phyloP scores from a whole-genome alignment of 148 eudicot genomes.

The Rhododendron henanense region DNA sequence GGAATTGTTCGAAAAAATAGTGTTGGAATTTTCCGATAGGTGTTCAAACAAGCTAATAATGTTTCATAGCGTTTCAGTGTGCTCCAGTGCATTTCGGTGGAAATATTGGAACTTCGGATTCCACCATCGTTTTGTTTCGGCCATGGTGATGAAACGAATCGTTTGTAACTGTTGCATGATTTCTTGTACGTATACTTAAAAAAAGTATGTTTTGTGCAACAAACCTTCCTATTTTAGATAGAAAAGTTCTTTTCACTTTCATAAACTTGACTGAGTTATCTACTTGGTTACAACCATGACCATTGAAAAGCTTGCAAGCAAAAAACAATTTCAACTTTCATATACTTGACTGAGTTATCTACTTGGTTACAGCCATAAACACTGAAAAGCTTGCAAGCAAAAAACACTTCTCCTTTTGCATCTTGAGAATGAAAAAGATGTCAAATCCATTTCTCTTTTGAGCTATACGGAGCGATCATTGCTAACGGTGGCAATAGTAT shows the following conservation, averaged over 20 bases:
- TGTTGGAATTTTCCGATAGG: not conserved
- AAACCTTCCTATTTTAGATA: not conserved
- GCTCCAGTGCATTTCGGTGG: not conserved
- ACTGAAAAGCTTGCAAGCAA: not conserved
- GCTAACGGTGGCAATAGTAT: not conserved
- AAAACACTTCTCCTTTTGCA: not conserved
- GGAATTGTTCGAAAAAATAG: not conserved
- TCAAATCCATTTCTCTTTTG: not conserved
- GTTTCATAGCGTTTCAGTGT: not conserved
- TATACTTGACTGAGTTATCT: not conserved
- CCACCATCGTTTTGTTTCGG: not conserved
- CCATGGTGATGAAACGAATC: not conserved
- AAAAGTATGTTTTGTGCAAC: not conserved
- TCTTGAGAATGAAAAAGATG: not conserved
- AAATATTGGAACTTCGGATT: not conserved
- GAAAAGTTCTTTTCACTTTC: not conserved
- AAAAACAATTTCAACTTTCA: not conserved
- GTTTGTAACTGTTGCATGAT: not conserved
- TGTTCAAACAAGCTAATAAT: not conserved
- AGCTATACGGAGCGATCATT: not conserved
- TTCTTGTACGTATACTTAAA: not conserved
- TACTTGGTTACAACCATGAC: not conserved
- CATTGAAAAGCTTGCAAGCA: not conserved
- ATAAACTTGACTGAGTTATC: not conserved
- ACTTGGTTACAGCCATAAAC: not conserved